These are phyloP conservation scores for Adansonia gregorii DNA, from an alignment of 441 rosid genomes.

Conservation along the genomic window DNA sequence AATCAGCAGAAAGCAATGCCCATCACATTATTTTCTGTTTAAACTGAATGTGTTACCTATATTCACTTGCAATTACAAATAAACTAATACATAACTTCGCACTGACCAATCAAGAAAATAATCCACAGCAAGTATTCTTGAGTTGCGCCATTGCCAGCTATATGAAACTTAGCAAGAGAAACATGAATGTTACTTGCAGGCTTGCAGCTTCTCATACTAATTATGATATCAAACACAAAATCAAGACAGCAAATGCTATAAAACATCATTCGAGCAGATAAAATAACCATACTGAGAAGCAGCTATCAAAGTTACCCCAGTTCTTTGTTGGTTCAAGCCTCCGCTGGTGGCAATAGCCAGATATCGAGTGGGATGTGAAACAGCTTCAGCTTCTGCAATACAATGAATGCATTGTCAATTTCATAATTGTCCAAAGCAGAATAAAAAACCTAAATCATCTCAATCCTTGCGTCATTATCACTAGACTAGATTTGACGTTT, in stretches of 20 bases:
- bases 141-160: neutral
- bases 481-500: neutral
- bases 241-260: neutral
- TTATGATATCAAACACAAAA: neutral
- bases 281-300: neutral
- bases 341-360: conserved; percentile 84
- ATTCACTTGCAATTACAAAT: conserved; percentile 4
- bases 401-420: conserved; percentile 12
- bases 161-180: conserved; percentile 16
- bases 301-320: conserved; percentile 64
- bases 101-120: conserved; percentile 5
- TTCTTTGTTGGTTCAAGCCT: conserved; percentile 93
- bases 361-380: conserved; percentile 57
- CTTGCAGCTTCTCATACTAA: conserved; percentile 2
- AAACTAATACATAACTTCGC: neutral
- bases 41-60: neutral
- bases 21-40: conserved; percentile 3
- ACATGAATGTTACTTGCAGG: neutral
- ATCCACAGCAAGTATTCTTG: neutral
- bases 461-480: neutral
- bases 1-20: conserved; percentile 4
- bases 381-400: conserved; percentile 57
- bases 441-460: conserved; percentile 5
- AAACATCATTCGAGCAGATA: neutral
- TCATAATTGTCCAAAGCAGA: neutral